These are phyloP conservation scores for Eucalyptus marginata DNA, from an alignment of 345 rosid species.

Conservation along the genomic window DNA sequence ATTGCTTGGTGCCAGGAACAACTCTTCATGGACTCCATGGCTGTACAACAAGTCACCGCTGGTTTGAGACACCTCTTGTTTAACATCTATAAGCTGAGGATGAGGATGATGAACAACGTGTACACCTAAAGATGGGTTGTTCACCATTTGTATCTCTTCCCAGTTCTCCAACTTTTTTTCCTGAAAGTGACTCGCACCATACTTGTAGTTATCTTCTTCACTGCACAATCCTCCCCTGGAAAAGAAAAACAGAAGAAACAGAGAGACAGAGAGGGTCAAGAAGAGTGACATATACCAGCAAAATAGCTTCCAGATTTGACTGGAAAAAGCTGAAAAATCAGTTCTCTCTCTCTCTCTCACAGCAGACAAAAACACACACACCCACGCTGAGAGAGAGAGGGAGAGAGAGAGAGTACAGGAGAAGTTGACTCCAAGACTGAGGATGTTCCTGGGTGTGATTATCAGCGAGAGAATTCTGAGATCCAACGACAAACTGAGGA, in stretches of 20 bases:
- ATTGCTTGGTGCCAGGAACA: slow-evolving; percentile 1
- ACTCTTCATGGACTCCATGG: slow-evolving; percentile 25
- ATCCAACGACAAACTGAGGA: slow-evolving; percentile 28
- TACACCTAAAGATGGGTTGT: not conserved
- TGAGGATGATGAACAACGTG: slow-evolving; percentile 1
- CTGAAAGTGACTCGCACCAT: slow-evolving; percentile 12
- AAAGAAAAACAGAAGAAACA: not conserved
- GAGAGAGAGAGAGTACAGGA: slow-evolving; percentile 17
- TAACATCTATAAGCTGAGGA: slow-evolving; percentile 12
- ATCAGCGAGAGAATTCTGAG: slow-evolving; percentile 23
- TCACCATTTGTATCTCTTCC: slow-evolving; percentile 1
- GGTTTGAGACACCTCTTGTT: slow-evolving; percentile 19
- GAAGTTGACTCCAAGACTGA: slow-evolving; percentile 55
- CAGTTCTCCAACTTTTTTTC: slow-evolving; percentile 52
- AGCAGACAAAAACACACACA: not conserved
- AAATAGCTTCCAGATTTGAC: not conserved
- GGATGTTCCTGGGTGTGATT: slow-evolving; percentile 23
- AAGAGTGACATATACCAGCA: not conserved
- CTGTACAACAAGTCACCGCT: not conserved
- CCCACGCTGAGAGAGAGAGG: not conserved
- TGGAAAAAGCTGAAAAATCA: not conserved
- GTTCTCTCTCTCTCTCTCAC: not conserved
- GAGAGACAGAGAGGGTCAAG: not conserved
- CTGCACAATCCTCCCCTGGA: slow-evolving; percentile 67
- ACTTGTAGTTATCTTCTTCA: slow-evolving; percentile 34